Evolutionary conservation across 352 stramenopile species (phyloP).

Genomic region (Globisporangium iwayamae): DNA sequence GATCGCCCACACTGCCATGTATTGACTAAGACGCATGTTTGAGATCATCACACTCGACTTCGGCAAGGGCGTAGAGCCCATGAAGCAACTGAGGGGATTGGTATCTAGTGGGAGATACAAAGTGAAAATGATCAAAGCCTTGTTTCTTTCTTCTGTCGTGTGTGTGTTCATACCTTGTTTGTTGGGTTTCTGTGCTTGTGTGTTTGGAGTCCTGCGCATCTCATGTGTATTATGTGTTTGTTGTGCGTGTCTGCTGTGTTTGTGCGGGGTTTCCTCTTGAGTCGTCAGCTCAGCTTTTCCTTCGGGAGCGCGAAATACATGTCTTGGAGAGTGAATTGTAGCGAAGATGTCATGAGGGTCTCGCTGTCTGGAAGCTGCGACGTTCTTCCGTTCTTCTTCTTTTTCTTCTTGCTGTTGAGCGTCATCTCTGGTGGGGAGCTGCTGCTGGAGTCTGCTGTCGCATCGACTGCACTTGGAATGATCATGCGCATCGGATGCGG

Average conservation of each 20-base stretch:
- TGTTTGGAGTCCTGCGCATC: not conserved
- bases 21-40: too few species aligned
- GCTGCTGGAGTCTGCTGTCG: constrained; percentile 6
- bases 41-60: too few species aligned
- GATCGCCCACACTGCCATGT: not conserved
- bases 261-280: not conserved
- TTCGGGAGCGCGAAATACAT: constrained; percentile 68
- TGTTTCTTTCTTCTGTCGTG: constrained; percentile 18
- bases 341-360: constrained; percentile 3
- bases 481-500: constrained; percentile 17
- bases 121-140: constrained; percentile 3
- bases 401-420: constrained; percentile 32
- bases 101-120: constrained; percentile 13
- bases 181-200: constrained; percentile 10
- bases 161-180: constrained; percentile 22
- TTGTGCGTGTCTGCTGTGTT: constrained; percentile 4
- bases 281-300: constrained; percentile 29
- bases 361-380: not conserved
- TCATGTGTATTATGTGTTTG: not conserved
- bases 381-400: constrained; percentile 28
- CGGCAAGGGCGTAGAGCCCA: not conserved
- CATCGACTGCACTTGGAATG: constrained; percentile 9
- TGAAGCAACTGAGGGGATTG: constrained; percentile 1
- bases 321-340: constrained; percentile 79
- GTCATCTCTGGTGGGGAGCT: constrained; percentile 7